Evolutionary conservation across 2,329 filamentous ascomycete species (phyloP).

Genomic region (Stromatinia cepivora): DNA sequence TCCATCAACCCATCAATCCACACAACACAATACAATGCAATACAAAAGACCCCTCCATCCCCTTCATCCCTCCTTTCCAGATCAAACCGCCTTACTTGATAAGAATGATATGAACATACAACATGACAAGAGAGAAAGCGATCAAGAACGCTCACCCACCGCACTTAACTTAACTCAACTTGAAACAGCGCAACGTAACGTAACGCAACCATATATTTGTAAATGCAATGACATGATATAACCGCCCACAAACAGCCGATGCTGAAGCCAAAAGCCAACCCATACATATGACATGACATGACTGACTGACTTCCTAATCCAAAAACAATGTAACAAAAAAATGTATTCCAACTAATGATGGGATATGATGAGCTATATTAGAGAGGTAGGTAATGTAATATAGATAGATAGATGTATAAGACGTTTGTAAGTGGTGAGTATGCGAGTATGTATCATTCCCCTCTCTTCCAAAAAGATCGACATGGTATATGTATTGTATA

Average conservation of each 20-base stretch:
- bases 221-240: constrained; percentile 20
- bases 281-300: constrained; percentile 1
- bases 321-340: constrained; percentile 6
- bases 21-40: neutral
- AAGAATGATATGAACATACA: constrained; percentile 13
- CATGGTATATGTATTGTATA: constrained; percentile 6
- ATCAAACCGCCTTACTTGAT: neutral
- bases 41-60: neutral
- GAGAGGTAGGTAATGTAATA: neutral
- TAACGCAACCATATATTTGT: constrained; percentile 14
- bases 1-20: neutral
- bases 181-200: constrained; percentile 3
- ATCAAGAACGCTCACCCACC: constrained; percentile 3
- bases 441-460: neutral
- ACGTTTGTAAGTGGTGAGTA: neutral
- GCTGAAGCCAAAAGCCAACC: neutral
- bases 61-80: neutral
- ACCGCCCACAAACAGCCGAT: constrained; percentile 13
- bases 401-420: neutral
- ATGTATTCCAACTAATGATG: neutral
- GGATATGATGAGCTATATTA: constrained; percentile 6
- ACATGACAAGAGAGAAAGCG: neutral
- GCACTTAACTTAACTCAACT: no score
- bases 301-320: neutral
- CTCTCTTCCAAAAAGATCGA: neutral